phyloP scores from a whole-genome alignment of 345 rosid species.

The Aethionema arabicum region DNA sequence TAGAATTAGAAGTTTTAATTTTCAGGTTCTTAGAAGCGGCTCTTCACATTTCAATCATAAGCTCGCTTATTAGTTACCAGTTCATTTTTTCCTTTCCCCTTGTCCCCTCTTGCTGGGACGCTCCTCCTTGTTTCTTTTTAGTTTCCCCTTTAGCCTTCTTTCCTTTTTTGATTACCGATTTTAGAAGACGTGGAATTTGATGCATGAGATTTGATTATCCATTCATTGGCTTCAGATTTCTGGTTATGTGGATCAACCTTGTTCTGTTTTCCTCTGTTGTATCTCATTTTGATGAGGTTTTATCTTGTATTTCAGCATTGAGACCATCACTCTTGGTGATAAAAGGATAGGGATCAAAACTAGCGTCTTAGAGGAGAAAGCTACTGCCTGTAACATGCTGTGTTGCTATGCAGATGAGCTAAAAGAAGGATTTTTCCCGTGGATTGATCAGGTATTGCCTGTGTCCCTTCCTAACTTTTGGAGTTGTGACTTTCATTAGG shows the following conservation, averaged over 20 bases:
- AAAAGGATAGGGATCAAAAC: conserved; percentile 68
- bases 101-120: background rate
- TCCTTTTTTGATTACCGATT: background rate
- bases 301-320: conserved; percentile 48
- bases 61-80: background rate
- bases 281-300: background rate
- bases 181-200: background rate
- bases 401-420: conserved; percentile 69
- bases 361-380: conserved; percentile 61
- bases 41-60: background rate
- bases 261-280: background rate
- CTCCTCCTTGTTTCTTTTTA: background rate
- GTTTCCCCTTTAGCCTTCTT: background rate
- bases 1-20: background rate
- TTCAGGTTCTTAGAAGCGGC: background rate
- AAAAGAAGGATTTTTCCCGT: conserved; percentile 60
- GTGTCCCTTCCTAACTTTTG: conserved; percentile 12
- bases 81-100: background rate
- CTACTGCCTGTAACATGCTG: conserved; percentile 66
- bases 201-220: background rate
- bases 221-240: background rate
- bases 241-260: background rate
- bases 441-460: conserved; percentile 45
- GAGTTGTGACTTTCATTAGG: conserved; percentile 2
- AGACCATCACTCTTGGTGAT: conserved; percentile 76